Evolutionary conservation across 1,139 yeast genomes (phyloP), one percentile per base, ranked within the genome.

Genomic region (Pichia sp.): DNA sequence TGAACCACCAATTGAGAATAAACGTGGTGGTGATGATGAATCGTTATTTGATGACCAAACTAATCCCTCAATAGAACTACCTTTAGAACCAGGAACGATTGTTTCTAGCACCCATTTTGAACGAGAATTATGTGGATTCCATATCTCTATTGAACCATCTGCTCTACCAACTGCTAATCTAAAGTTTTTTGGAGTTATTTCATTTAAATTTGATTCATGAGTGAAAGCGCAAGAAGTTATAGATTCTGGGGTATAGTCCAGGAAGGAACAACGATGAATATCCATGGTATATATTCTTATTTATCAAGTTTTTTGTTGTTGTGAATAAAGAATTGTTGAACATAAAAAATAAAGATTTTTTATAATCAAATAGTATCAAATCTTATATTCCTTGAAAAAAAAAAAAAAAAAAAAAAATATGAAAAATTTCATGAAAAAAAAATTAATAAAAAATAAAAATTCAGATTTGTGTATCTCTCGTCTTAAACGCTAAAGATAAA

Each of bases 1-100:
- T 1, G 97, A 87, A 9, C 97, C 97, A 43, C 97, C 98, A 53
- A 90, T 87, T 35, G 96, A 83, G 61, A 92, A 94, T 40, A 94
- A 70, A 51, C 97, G 73, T 20, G 86, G 76, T 8, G 51, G 49
- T 29, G 41, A 35, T 2, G 43, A 46, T 10, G 47, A 39, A 10
- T 72, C 63, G 37, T 41, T 39, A 16, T 71, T 71, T 4, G 73
- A 73, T 7, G 82, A 66, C 97, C 97, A 92, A 23, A 82, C 82
- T 30, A 94, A 65, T 0, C 96, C 97, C 67, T 94, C 99, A 43
- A 92, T 78, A 11, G 96, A 80, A 52, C 95, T 73, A 30, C 83
- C 95, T 47, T 73, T 72, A 5, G 95, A 87, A 16, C 97, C 97
- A 46, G 76, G 78, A 44, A 94, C 69, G 1, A 87, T 77, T 39